Conservation (phyloP, 2,329 filamentous ascomycete genomes). For the Leptographium wingfieldii region DNA sequence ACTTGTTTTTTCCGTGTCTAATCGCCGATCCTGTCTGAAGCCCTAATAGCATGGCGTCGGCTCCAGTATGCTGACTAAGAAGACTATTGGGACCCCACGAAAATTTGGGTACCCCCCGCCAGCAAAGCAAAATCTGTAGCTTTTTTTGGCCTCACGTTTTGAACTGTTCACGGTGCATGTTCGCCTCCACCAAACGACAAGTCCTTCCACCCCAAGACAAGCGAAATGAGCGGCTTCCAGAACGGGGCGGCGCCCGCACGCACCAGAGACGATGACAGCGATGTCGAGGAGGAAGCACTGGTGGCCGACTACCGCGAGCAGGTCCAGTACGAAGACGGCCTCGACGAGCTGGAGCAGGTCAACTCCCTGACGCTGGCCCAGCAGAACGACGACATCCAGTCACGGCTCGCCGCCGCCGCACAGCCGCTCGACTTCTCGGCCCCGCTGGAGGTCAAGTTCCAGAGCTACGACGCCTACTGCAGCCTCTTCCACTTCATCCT, state of each 20-base stretch:
- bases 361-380: conserved; percentile 56
- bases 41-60: not conserved
- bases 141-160: not conserved
- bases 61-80: conserved; percentile 2
- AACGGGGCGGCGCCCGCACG: conserved; percentile 48
- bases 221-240: conserved; percentile 46
- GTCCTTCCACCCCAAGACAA: not conserved
- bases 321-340: conserved; percentile 81
- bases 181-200: not conserved
- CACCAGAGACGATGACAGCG: conserved; percentile 67
- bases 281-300: conserved; percentile 90
- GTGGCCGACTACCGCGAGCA: conserved; percentile 95
- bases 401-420: conserved; percentile 78
- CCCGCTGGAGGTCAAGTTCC: conserved; percentile 90
- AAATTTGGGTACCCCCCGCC: conserved; percentile 3
- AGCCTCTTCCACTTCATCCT: conserved; percentile 98
- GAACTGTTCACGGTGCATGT: not conserved
- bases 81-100: conserved; percentile 1
- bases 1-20: not conserved
- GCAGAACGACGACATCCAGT: conserved; percentile 84
- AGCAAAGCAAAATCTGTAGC: not conserved
- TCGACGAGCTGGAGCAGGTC: conserved; percentile 68
- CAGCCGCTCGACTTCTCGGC: conserved; percentile 94
- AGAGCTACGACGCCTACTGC: conserved; percentile 99
- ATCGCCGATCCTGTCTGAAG: not conserved